Conservation (phyloP, 495 filamentous ascomycete genomes). For the Physcia stellaris region DNA sequence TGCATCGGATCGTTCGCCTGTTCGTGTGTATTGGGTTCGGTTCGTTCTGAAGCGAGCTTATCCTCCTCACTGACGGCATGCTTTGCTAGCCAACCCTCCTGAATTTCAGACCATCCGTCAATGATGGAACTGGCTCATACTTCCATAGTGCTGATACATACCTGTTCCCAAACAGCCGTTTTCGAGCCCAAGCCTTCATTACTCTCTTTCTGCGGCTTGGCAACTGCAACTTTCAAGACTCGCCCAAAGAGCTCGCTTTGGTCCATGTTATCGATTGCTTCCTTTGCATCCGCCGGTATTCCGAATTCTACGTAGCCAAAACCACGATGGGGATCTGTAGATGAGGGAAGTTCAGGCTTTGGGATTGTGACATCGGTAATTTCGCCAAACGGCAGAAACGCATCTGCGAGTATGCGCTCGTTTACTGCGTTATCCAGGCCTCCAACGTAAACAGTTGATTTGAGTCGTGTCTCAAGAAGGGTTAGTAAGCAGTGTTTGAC, state of each 20-base stretch:
- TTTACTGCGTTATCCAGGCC: conserved; percentile 74
- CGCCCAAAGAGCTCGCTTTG: conserved; percentile 89
- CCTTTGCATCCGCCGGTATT: conserved; percentile 67
- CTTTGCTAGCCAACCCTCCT: conserved; percentile 91
- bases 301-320: conserved; percentile 98
- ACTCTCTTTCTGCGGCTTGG: conserved; percentile 83
- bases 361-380: conserved; percentile 82
- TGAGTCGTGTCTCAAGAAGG: conserved; percentile 60
- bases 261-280: conserved; percentile 99
- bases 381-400: conserved; percentile 93
- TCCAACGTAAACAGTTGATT: conserved; percentile 81
- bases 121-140: too few relatives aligned
- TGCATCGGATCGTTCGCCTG: conserved; percentile 81
- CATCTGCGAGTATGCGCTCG: conserved; percentile 59
- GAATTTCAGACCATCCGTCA: conserved; percentile 10
- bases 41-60: conserved; percentile 45
- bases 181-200: conserved; percentile 80
- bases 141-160: conserved; percentile 43
- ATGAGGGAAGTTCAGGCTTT: conserved; percentile 59
- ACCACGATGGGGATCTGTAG: conserved; percentile 67
- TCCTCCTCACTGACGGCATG: conserved; percentile 86
- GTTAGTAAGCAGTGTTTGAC: too few relatives aligned
- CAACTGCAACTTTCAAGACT: conserved; percentile 79
- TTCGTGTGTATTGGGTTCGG: conserved; percentile 32
- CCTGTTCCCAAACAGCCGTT: conserved; percentile 98